Percentiles rank a stretch among this genome's conserved stretches.
Conservation (phyloP, 2,329 filamentous ascomycete genomes). For the Colletotrichum musicola region DNA sequence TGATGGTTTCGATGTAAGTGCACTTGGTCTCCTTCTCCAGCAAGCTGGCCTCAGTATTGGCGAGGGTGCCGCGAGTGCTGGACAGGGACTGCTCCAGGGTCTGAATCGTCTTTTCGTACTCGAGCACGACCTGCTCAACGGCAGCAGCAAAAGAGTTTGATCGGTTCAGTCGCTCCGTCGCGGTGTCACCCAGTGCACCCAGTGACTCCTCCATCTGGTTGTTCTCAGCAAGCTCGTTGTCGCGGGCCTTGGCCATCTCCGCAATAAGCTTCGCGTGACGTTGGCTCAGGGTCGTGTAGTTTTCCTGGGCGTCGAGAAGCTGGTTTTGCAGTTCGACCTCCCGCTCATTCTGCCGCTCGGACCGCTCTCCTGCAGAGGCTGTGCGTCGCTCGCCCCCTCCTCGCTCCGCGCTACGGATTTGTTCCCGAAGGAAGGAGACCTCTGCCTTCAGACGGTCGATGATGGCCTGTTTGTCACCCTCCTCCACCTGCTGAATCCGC, state of each 20-base stretch:
- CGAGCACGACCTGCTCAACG: slow-evolving; percentile 94
- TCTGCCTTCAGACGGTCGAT: slow-evolving; percentile 96
- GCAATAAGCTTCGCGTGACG: slow-evolving; percentile 96
- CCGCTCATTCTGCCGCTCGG: slow-evolving; percentile 84
- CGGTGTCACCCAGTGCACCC: slow-evolving; percentile 80
- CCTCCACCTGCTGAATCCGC: slow-evolving; percentile 92
- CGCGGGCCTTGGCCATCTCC: slow-evolving; percentile 88
- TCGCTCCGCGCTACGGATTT: slow-evolving; percentile 87
- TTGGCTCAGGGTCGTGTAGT: slow-evolving; percentile 90
- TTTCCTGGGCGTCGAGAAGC: slow-evolving; percentile 91
- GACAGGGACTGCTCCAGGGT: slow-evolving; percentile 91
- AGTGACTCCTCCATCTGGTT: slow-evolving; percentile 71
- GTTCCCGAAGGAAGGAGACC: slow-evolving; percentile 91
- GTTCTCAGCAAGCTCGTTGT: slow-evolving; percentile 73
- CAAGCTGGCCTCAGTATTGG: slow-evolving; percentile 85
- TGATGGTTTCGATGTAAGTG: slow-evolving; percentile 92
- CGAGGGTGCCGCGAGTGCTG: slow-evolving; percentile 85
- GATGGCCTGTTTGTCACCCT: slow-evolving; percentile 91
- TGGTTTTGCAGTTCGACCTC: slow-evolving; percentile 95
- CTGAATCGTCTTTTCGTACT: slow-evolving; percentile 99
- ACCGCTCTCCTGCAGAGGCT: slow-evolving; percentile 71
- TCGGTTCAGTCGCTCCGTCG: slow-evolving; percentile 88
- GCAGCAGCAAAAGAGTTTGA: slow-evolving; percentile 97
- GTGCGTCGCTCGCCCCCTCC: slow-evolving; percentile 67
- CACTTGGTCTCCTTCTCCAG: slow-evolving; percentile 95